Evolutionary conservation across 306 rosid species (phyloP).

Genomic region (Cicer pinnatifidum): DNA sequence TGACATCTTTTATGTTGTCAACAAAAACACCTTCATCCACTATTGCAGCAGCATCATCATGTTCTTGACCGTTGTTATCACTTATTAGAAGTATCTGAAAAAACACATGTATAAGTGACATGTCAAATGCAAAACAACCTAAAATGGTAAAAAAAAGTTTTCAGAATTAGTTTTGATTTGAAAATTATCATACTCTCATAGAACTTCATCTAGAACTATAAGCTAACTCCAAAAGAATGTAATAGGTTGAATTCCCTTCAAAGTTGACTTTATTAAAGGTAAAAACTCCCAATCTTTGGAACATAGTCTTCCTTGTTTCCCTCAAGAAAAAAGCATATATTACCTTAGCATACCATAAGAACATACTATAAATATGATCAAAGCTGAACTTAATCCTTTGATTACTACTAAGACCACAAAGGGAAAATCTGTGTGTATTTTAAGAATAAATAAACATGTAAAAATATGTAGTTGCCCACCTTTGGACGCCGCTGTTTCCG

Average conservation of each 20-base stretch:
- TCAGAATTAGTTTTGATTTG: slow-evolving; percentile 24
- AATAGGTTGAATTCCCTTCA: slow-evolving; percentile 43
- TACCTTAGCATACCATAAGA: slow-evolving; percentile 27
- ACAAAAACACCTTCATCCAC: slow-evolving; percentile 48
- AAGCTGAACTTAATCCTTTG: slow-evolving; percentile 1
- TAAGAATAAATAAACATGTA: neutral
- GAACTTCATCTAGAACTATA: slow-evolving; percentile 44
- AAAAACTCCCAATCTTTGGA: slow-evolving; percentile 35
- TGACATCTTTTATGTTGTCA: slow-evolving; percentile 49
- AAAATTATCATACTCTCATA: slow-evolving; percentile 35
- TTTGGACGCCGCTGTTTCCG: slow-evolving; percentile 83
- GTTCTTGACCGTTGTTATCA: slow-evolving; percentile 59
- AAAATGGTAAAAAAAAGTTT: neutral
- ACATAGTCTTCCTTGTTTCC: slow-evolving; percentile 42
- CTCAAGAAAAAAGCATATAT: slow-evolving; percentile 15
- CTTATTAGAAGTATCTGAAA: slow-evolving; percentile 60
- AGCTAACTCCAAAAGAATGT: slow-evolving; percentile 46
- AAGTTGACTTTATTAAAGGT: slow-evolving; percentile 34
- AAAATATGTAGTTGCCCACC: slow-evolving; percentile 54
- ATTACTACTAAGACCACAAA: neutral
- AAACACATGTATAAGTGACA: slow-evolving; percentile 40
- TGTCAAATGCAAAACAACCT: slow-evolving; percentile 30
- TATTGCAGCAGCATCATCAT: slow-evolving; percentile 40
- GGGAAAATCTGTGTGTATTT: neutral
- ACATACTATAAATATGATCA: slow-evolving; percentile 18